These are phyloP conservation scores for Quillaja saponaria DNA, from an alignment of 306 rosid species.

Conservation along the genomic window DNA sequence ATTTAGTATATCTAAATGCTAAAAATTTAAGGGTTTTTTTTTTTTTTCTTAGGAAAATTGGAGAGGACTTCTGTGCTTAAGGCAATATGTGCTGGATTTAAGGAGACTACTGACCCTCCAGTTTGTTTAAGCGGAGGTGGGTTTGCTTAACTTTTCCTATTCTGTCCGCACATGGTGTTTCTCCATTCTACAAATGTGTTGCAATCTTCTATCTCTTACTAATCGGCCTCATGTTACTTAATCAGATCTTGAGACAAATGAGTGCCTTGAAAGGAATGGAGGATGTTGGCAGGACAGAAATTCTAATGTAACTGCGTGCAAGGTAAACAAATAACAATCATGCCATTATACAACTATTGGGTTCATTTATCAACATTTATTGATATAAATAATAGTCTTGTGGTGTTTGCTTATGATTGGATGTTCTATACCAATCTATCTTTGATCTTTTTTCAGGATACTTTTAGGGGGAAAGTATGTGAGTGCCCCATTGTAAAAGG, in stretches of 20 bases:
- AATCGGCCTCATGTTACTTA: constrained; percentile 24
- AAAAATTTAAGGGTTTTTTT: constrained; percentile 29
- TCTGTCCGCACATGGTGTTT: constrained; percentile 3
- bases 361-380: neutral
- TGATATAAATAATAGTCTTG: neutral
- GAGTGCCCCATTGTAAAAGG: constrained; percentile 84
- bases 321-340: constrained; percentile 43
- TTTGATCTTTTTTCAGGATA: constrained; percentile 78
- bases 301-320: constrained; percentile 80
- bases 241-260: constrained; percentile 79
- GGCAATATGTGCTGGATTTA: constrained; percentile 89
- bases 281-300: constrained; percentile 75
- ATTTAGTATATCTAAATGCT: constrained; percentile 16
- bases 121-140: constrained; percentile 82
- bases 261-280: constrained; percentile 78
- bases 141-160: constrained; percentile 25
- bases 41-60: constrained; percentile 73
- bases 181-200: constrained; percentile 2
- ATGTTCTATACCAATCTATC: too few species aligned
- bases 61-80: constrained; percentile 73
- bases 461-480: constrained; percentile 94
- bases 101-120: constrained; percentile 74
- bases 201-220: constrained; percentile 1
- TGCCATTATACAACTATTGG: constrained; percentile 2
- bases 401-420: constrained; percentile 10